Conservation (phyloP, 768 basidiomycete genomes). For the Lactarius evosmus region DNA sequence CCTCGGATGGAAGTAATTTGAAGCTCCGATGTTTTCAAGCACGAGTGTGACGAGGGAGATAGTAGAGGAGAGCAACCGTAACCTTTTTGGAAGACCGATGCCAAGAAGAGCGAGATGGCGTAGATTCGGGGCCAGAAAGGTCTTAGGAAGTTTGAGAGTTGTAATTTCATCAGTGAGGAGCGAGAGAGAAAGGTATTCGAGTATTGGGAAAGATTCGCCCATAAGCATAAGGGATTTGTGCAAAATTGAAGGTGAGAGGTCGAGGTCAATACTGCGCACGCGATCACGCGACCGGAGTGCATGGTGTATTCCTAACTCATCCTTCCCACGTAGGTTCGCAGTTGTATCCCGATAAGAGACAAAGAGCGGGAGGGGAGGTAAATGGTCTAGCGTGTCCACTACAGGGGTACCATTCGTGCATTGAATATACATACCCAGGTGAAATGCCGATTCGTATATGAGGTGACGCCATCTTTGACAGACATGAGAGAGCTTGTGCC, state of each 20-base stretch:
- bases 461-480: constrained; percentile 12
- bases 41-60: background rate
- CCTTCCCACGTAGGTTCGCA: background rate
- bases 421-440: background rate
- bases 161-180: background rate
- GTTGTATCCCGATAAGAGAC: background rate
- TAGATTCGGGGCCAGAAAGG: background rate
- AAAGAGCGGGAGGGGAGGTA: background rate
- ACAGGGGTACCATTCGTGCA: background rate
- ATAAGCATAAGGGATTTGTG: background rate
- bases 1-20: background rate
- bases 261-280: background rate
- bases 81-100: background rate
- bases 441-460: background rate
- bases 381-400: background rate
- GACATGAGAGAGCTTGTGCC: constrained; percentile 13
- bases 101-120: background rate
- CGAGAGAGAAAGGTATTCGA: background rate
- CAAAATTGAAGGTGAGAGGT: background rate
- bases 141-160: background rate
- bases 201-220: background rate
- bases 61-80: background rate
- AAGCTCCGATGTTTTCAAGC: background rate
- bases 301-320: background rate
- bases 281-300: background rate